Percentiles rank a stretch among this genome's conserved stretches.
phyloP scores from a whole-genome alignment of 176 grass and related monocot genomes.

The Ampelocalamus luodianensis region DNA sequence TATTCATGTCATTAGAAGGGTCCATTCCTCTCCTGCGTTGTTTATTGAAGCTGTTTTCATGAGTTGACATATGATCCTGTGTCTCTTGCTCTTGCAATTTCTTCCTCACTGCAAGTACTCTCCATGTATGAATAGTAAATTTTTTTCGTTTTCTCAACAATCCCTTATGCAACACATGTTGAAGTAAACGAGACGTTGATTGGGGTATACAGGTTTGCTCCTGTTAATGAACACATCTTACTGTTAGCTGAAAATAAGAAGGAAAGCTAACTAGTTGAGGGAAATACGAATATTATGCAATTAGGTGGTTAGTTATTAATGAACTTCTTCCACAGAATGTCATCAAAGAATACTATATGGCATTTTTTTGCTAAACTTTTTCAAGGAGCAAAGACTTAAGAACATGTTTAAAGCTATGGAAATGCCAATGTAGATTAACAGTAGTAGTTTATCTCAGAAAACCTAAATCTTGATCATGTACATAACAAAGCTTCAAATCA shows the following conservation, averaged over 20 bases:
- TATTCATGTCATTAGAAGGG: conserved; percentile 16
- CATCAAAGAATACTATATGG: neutral
- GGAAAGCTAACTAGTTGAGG: neutral
- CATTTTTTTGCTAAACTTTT: neutral
- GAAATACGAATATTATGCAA: conserved; percentile 23
- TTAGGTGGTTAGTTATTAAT: neutral
- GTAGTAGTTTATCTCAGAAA: neutral
- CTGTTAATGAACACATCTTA: conserved; percentile 50
- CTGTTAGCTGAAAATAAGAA: conserved; percentile 39
- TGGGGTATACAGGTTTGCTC: conserved; percentile 49
- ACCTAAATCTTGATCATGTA: conserved; percentile 1
- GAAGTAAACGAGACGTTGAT: conserved; percentile 52
- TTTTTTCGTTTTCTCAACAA: conserved; percentile 48
- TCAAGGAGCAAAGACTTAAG: neutral
- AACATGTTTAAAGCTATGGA: neutral
- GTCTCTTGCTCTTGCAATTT: conserved; percentile 47
- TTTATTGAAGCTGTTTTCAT: conserved; percentile 43
- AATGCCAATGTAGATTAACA: neutral
- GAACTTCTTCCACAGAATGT: neutral
- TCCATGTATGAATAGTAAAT: conserved; percentile 33
- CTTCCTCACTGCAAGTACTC: conserved; percentile 38
- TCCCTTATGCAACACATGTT: conserved; percentile 34
- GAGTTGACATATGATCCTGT: conserved; percentile 22
- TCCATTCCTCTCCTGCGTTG: conserved; percentile 11
- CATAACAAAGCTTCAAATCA: neutral